Evolutionary conservation across 805 yeast genomes (phyloP).

Genomic region (Pichia insulana): DNA sequence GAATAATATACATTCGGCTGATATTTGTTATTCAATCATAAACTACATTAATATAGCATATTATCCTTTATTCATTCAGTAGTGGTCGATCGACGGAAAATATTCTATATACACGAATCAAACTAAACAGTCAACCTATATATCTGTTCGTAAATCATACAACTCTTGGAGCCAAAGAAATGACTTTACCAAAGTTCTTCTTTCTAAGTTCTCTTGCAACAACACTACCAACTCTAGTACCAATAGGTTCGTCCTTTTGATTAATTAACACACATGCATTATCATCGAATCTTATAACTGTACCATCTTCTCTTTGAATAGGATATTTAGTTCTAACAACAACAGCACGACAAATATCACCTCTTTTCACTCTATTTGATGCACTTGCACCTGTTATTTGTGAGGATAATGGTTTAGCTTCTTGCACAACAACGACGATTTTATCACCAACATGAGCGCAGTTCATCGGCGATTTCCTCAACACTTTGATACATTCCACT

Average conservation of each 20-base stretch:
- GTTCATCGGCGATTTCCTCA: slow-evolving; percentile 78
- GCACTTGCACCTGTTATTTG: slow-evolving; percentile 67
- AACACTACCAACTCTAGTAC: slow-evolving; percentile 83
- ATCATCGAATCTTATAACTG: slow-evolving; percentile 82
- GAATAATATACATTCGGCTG: not conserved
- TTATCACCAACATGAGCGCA: slow-evolving; percentile 85
- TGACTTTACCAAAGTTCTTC: slow-evolving; percentile 75
- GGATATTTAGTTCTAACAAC: slow-evolving; percentile 80
- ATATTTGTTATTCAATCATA: not conserved
- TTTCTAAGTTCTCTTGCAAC: slow-evolving; percentile 88
- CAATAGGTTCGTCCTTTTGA: slow-evolving; percentile 85
- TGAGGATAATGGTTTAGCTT: slow-evolving; percentile 67
- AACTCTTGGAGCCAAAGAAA: slow-evolving; percentile 84
- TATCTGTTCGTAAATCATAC: slow-evolving; percentile 28
- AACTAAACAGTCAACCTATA: not conserved
- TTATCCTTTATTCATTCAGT: no score
- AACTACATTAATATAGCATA: no score
- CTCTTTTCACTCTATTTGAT: slow-evolving; percentile 79
- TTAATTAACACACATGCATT: slow-evolving; percentile 94
- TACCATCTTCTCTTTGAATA: slow-evolving; percentile 75
- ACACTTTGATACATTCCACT: slow-evolving; percentile 92
- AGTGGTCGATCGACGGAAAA: not conserved
- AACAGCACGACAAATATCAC: slow-evolving; percentile 93
- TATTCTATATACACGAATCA: slow-evolving; percentile 1
- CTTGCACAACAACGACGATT: slow-evolving; percentile 88